Base-by-base conservation (phyloP, 257 asterid species). In the Fraxinus anomala region DNA sequence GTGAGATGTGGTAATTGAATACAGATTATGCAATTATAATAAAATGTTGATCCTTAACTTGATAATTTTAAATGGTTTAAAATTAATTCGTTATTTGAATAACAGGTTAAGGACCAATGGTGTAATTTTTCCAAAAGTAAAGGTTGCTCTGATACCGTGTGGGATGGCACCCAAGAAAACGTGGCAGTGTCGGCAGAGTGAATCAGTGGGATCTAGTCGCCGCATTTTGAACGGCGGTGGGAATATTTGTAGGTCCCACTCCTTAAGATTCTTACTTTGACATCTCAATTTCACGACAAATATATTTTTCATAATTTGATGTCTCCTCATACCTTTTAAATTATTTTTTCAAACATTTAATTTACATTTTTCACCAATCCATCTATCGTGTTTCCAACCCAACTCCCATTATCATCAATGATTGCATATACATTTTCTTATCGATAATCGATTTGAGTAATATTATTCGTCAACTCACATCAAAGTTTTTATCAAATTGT, bases 221-320 rank as follows among this genome's bases (percentile, higher is more conserved):
- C 67, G 67, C 67, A 59, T 59, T 51, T 59, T 59, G 67, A 59
- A n/a, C 67, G 67, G 67, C 67, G 13, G 26, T 59, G 30, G 67
- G 67, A 59, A 21, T n/a, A 59, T 59, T 21, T 59, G 67, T 8
- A 47, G 69, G 69, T 8, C 34, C 33, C 69, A 3, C 17, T 26
- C 34, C 69, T 63, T 63, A 10, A 63, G 69, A 63, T 63, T 63
- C 69, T 63, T 13, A 2, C 30, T 21, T 59, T 56, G 26, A 56
- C 66, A 56, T 19, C 33, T 61, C 6, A 10, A 23, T 12, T 9
- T 63, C 69, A 12, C 33, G 69, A 63, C 69, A 63, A 63, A 63
- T 10, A 63, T 61, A 24, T 63, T 24, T 30, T 63, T 24, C 17
- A 63, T 63, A 23, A 63, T 63, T 63, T 24, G 69, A 24, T 63